These are phyloP conservation scores for Purpureocillium takamizusanense DNA, from an alignment of 2,329 filamentous ascomycete species.

Conservation along the genomic window DNA sequence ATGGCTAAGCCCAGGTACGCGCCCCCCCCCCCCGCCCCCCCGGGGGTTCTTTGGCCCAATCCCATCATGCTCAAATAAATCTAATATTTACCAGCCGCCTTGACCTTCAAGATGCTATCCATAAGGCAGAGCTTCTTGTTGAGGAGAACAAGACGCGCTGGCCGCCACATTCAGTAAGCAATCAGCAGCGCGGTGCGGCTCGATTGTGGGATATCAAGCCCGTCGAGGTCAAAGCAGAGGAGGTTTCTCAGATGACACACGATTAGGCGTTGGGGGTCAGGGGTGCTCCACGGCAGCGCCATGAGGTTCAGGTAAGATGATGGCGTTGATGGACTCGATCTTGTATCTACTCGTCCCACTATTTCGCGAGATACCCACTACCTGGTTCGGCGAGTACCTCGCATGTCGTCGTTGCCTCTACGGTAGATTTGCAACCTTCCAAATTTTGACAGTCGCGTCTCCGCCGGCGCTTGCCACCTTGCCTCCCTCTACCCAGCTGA, in stretches of 20 bases:
- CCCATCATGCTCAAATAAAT: not conserved
- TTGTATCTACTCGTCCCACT: too few relatives aligned
- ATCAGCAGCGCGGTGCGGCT: slow-evolving; percentile 7
- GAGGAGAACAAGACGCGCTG: slow-evolving; percentile 25
- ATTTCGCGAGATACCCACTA: too few relatives aligned
- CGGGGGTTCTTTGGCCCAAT: too few relatives aligned
- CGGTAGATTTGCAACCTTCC: slow-evolving; percentile 40
- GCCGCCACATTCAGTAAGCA: slow-evolving; percentile 18
- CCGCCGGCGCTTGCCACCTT: slow-evolving; percentile 74
- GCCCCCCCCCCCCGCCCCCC: too few relatives aligned
- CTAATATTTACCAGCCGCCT: slow-evolving; percentile 11
- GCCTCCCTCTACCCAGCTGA: slow-evolving; percentile 65
- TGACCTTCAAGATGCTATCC: slow-evolving; percentile 25
- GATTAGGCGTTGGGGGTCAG: slow-evolving; percentile 19
- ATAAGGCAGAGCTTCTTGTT: slow-evolving; percentile 25
- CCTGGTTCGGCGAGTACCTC: not conserved
- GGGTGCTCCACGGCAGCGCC: too few relatives aligned
- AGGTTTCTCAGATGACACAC: slow-evolving; percentile 26
- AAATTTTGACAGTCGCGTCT: slow-evolving; percentile 87
- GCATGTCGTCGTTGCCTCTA: slow-evolving; percentile 6
- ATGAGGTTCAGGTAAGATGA: too few relatives aligned
- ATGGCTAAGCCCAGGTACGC: slow-evolving; percentile 57
- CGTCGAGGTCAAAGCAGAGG: slow-evolving; percentile 22
- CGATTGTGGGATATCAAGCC: slow-evolving; percentile 26
- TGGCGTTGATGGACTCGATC: too few relatives aligned